Evolutionary conservation across 345 rosid genomes (phyloP), one percentile per base, ranked within the genome.

Genomic region (Tarenaya hassleriana): DNA sequence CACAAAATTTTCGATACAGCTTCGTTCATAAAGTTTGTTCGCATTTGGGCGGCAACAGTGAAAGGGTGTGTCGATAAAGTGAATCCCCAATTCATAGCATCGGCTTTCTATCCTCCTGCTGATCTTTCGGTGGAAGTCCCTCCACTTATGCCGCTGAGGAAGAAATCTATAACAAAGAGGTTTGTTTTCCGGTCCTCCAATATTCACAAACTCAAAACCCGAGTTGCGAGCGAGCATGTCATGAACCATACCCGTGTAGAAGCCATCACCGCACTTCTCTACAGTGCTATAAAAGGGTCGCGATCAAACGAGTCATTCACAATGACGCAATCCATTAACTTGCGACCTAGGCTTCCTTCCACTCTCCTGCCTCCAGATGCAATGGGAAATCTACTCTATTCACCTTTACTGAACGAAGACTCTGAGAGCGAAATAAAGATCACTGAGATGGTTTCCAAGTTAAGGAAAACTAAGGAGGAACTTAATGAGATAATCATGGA

Each of bases 301-400:
- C 11, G 12, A 3, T 43, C 24, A 17, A 2, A 16, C 24, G 6
- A 7, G 9, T 9, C 7, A 40, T n/a, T 40, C 7, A 17, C 1
- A 1, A 14, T 14, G 7, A 13, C 46, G 2, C 46, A 43, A 1
- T 10, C 29, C 1, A 43, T 43, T 20, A 10, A 43, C 29, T 16
- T 43, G 27, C 27, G 47, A 4, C 47, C 47, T 18, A 43, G 47
- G 10, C 6, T 43, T 43, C 47, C 47, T 43, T 43, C 11, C 7
- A 16, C 44, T 14, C 44, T 40, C 16, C 14, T 43, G n/a, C 27
- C n/a, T n/a, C n/a, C 47, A 8, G 10, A 17, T 9, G 29, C 47
- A 18, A 43, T 17, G 0, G 29, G 47, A 8, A 43, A 43, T 24
- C 7, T 43, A 1, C 7, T 16, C n/a, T 43, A 1, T 43, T 17